phyloP scores from a whole-genome alignment of 163 green algal species.

The Scenedesmus sp. region DNA sequence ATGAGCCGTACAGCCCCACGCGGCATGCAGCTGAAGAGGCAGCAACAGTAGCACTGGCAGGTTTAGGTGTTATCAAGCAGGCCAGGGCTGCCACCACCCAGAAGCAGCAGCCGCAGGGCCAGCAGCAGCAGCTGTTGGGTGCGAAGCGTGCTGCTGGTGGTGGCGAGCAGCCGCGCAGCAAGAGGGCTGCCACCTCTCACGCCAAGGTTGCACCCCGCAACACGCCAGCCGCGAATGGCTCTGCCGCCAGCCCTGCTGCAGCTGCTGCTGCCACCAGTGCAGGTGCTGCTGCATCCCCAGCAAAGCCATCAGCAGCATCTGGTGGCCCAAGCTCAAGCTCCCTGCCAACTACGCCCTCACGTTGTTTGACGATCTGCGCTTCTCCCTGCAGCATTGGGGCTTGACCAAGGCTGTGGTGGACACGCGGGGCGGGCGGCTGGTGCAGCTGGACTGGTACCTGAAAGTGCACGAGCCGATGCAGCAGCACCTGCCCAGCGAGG shows the following conservation, averaged over 20 bases:
- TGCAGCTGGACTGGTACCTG: constrained; percentile 6
- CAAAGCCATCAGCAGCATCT: not conserved
- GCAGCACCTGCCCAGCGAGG: not conserved
- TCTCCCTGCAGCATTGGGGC: not conserved
- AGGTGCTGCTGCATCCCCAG: not conserved
- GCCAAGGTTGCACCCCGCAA: not conserved
- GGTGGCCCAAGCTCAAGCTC: not conserved
- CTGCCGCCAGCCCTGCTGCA: not conserved
- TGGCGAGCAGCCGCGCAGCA: not conserved
- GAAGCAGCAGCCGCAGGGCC: not conserved
- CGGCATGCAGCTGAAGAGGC: not conserved
- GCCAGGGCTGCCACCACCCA: not conserved
- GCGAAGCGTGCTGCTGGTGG: not conserved
- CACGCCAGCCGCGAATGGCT: not conserved
- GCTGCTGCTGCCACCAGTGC: not conserved
- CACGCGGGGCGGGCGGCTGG: not conserved
- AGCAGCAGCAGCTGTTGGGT: constrained; percentile 9
- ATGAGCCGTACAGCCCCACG: not conserved
- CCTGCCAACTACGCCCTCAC: not conserved
- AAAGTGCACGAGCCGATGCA: not conserved
- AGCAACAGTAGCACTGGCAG: not conserved
- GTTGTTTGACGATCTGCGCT: not conserved
- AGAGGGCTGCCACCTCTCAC: not conserved
- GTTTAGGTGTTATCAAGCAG: not conserved
- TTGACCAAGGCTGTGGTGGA: not conserved